Conservation (phyloP, 2,329 filamentous ascomycete genomes). For the Blastomyces silverae region DNA sequence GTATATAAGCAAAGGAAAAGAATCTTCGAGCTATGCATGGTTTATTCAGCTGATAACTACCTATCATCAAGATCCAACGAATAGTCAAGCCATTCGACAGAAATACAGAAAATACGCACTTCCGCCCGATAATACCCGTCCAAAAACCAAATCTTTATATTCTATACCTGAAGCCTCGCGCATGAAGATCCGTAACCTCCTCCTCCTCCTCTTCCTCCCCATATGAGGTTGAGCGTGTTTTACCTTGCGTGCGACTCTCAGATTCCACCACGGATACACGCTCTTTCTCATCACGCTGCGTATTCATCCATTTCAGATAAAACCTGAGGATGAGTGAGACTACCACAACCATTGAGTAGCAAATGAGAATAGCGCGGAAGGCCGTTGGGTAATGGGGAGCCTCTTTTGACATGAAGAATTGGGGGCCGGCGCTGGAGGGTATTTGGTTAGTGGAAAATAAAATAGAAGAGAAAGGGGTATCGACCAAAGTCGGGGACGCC, state of each 20-base stretch:
- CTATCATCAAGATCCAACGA: no score
- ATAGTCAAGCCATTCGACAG: neutral
- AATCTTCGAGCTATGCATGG: no score
- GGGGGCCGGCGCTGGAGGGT: constrained; percentile 40
- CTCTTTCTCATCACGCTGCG: constrained; percentile 29
- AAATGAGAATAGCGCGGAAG: constrained; percentile 43
- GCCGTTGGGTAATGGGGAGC: constrained; percentile 50
- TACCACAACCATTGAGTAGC: constrained; percentile 42
- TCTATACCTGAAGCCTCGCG: constrained; percentile 5
- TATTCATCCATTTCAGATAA: constrained; percentile 31
- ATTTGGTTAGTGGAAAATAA: neutral
- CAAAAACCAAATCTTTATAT: neutral
- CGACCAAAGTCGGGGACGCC: neutral
- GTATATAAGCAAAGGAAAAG: no score
- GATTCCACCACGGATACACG: neutral
- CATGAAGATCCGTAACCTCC: neutral
- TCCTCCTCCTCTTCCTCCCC: neutral
- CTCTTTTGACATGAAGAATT: constrained; percentile 48
- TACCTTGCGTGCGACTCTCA: neutral
- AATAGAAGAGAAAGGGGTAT: neutral
- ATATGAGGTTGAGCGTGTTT: neutral
- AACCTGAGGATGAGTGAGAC: neutral
- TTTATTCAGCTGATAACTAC: no score
- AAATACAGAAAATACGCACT: neutral
- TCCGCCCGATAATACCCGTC: neutral